Evolutionary conservation across 169 alveolate genomes (phyloP).

Genomic region (Ichthyophthirius multifiliis): DNA sequence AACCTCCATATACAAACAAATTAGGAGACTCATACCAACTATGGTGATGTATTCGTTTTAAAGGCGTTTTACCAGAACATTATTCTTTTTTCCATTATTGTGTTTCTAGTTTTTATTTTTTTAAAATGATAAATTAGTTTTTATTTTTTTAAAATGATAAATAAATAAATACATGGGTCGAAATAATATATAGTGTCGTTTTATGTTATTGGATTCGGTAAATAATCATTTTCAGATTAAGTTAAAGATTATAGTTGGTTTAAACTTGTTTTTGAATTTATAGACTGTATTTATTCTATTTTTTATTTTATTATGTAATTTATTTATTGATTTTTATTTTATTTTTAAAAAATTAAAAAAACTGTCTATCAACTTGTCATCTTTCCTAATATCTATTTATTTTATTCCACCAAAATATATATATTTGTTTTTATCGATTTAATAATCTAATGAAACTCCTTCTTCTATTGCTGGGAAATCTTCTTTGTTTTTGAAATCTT

Average conservation of each 20-base stretch:
- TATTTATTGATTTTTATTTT: neutral
- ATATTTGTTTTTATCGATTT: constrained; percentile 33
- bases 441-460: constrained; percentile 10
- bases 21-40: constrained; percentile 43
- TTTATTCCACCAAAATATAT: constrained; percentile 29
- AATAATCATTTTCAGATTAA: neutral
- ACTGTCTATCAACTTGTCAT: neutral
- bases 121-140: neutral
- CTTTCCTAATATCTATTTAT: neutral
- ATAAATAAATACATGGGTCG: constrained; percentile 13
- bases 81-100: constrained; percentile 17
- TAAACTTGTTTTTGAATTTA: neutral
- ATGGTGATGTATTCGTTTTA: constrained; percentile 14
- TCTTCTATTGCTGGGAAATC: constrained; percentile 31
- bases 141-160: neutral
- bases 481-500: neutral
- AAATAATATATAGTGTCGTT: constrained; percentile 8
- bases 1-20: constrained; percentile 36
- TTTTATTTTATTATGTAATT: neutral
- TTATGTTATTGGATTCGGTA: neutral
- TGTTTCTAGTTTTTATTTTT: neutral
- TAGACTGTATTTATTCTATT: constrained; percentile 1
- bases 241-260: constrained; percentile 24
- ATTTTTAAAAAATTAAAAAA: neutral
- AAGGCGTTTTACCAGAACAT: constrained; percentile 29